Conservation (phyloP, 352 stramenopile genomes). For the Phytophthora hybrid region DNA sequence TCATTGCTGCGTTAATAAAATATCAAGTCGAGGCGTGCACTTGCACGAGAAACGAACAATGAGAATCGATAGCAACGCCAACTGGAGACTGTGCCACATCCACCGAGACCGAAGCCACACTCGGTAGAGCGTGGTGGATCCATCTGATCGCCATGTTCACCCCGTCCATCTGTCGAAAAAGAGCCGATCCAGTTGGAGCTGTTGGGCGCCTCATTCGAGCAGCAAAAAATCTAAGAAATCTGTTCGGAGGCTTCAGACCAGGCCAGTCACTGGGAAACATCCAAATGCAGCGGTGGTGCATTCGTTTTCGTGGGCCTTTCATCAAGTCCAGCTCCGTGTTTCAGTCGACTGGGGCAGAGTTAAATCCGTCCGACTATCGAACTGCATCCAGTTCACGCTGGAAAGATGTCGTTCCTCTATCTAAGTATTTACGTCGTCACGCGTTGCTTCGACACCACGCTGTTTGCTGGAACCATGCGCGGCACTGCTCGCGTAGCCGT, state of each 20-base stretch:
- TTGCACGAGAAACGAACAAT: conserved; percentile 35
- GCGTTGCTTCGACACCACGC: conserved; percentile 12
- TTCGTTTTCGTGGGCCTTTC: conserved; percentile 11
- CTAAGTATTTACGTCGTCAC: conserved; percentile 7
- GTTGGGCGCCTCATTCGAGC: conserved; percentile 23
- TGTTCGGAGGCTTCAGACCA: conserved; percentile 29
- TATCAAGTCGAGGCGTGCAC: conserved; percentile 7
- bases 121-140: conserved; percentile 3
- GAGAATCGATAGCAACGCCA: conserved; percentile 5
- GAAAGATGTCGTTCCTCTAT: conserved; percentile 29
- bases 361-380: conserved; percentile 3
- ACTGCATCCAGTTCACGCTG: neutral
- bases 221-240: conserved; percentile 37
- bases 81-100: conserved; percentile 5
- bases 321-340: neutral
- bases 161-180: conserved; percentile 19
- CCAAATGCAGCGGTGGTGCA: neutral
- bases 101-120: conserved; percentile 26
- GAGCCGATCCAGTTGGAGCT: conserved; percentile 22
- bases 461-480: conserved; percentile 24
- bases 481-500: conserved; percentile 8
- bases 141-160: conserved; percentile 34
- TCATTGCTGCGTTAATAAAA: conserved; percentile 22
- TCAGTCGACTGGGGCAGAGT: neutral
- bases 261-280: conserved; percentile 9